Evolutionary conservation across 352 stramenopile genomes (phyloP).

Genomic region (Globisporangium orthogonon): DNA sequence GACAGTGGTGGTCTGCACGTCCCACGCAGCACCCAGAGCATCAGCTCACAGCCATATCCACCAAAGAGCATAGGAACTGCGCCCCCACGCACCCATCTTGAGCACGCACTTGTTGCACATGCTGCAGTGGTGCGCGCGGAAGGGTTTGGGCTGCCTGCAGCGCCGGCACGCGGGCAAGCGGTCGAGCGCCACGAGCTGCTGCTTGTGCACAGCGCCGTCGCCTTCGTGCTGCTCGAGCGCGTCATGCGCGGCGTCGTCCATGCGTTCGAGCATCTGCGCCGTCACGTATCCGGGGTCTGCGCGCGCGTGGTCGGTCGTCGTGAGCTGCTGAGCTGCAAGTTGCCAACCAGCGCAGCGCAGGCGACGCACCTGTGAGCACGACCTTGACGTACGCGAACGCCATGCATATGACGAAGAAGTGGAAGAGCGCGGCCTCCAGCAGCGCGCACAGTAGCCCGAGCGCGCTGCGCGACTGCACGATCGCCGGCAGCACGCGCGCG

Average conservation of each 20-base stretch:
- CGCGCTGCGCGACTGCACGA: slow-evolving; percentile 9
- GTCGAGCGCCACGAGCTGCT: not conserved
- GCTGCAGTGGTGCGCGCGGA: slow-evolving; percentile 80
- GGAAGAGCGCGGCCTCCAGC: slow-evolving; percentile 45
- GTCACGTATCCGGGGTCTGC: slow-evolving; percentile 81
- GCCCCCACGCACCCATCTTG: slow-evolving; percentile 61
- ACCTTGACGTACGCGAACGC: slow-evolving; percentile 66
- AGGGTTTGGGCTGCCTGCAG: slow-evolving; percentile 72
- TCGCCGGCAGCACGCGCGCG: slow-evolving; percentile 35
- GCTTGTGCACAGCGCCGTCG: not conserved
- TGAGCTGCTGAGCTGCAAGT: no score
- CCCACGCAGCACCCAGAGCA: not conserved
- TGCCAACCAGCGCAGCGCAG: no score
- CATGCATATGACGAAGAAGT: slow-evolving; percentile 43
- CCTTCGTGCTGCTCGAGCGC: slow-evolving; percentile 39
- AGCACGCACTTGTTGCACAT: slow-evolving; percentile 82
- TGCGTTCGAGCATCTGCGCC: slow-evolving; percentile 40
- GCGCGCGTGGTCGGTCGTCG: no score
- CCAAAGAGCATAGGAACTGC: no score
- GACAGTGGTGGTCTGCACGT: slow-evolving; percentile 94
- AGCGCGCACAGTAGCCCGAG: slow-evolving; percentile 18
- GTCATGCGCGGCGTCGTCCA: slow-evolving; percentile 56
- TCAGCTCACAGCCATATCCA: no score
- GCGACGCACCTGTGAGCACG: slow-evolving; percentile 53
- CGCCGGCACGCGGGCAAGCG: slow-evolving; percentile 37